Conservation (phyloP, 2,329 filamentous ascomycete species). For the Penicillium sp. region DNA sequence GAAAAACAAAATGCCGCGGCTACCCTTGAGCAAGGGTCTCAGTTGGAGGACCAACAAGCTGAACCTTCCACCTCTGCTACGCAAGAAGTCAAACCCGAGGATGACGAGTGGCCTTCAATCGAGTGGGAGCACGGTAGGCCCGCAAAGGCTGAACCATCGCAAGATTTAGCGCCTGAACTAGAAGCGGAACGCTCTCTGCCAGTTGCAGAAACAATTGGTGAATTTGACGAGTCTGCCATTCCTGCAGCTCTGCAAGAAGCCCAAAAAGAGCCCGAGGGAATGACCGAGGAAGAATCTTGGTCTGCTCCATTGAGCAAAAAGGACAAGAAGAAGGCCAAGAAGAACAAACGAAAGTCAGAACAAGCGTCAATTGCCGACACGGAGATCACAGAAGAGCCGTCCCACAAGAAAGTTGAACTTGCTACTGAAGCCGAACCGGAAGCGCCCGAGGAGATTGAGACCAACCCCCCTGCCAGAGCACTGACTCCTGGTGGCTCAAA, state of each 20-base stretch:
- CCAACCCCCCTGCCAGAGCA: constrained; percentile 15
- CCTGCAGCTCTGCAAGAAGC: constrained; percentile 21
- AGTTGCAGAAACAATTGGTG: constrained; percentile 21
- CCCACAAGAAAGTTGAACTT: constrained; percentile 9
- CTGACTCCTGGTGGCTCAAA: constrained; percentile 23
- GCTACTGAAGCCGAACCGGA: constrained; percentile 4
- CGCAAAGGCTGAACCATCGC: constrained; percentile 20
- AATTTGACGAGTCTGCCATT: constrained; percentile 26
- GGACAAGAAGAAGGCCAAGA: constrained; percentile 27
- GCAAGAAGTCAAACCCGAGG: constrained; percentile 12
- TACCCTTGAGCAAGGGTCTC: constrained; percentile 6
- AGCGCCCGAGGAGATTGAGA: constrained; percentile 19
- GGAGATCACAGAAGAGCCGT: constrained; percentile 5
- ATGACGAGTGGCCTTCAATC: constrained; percentile 36
- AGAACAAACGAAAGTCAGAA: constrained; percentile 27
- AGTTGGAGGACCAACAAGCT: constrained; percentile 2
- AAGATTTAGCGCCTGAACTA: constrained; percentile 21
- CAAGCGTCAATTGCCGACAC: constrained; percentile 12
- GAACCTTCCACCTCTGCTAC: constrained; percentile 5
- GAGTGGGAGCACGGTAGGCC: constrained; percentile 32
- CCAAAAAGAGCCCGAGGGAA: constrained; percentile 4
- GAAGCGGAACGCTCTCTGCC: constrained; percentile 19
- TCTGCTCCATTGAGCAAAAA: constrained; percentile 20
- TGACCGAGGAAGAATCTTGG: constrained; percentile 9
- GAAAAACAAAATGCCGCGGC: constrained; percentile 3